Base-by-base conservation (phyloP, 257 asterid species). In the Ilex asprella region DNA sequence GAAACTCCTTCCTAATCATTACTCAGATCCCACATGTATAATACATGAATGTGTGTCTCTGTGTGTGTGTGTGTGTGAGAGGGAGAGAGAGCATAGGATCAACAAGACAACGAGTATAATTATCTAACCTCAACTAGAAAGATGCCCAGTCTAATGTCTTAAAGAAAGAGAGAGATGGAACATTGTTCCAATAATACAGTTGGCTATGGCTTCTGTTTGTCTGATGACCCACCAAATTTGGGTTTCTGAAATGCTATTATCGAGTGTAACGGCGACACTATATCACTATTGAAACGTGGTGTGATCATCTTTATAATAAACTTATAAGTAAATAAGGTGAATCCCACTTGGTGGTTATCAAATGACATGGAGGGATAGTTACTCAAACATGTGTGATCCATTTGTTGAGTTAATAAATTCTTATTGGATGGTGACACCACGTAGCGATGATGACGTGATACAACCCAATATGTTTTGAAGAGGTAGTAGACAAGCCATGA, bases 151-250 rank as follows among this genome's bases (percentile, higher is more conserved):
- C 53, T 57, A 68, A 57, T 73, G 60, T 66, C 74, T 73, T 60
- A n/a, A 63, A 60, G 58, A 66, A 55, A 61, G 12, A 65, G 59
- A 46, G 79, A 63, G 68, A 66, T 44, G 65, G 69, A 46, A 61
- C 58, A 68, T 61, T 62, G 66, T 74, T 64, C 60, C 66, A 62
- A 41, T 66, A 27, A 71, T 58, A 79, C 82, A 81, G 91, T 73
- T 85, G 89, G 87, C 76, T 49, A 61, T 55, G 83, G 81, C 74
- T 79, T 75, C 80, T 60, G 67, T 78, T 75, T 84, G 91, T 81
- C 94, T 75, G 81, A 56, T 81, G 78, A 67, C 88, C 96, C 72
- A 79, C 87, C 76, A 60, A 79, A 73, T 76, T 21, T 78, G 74
- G 78, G 61, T 77, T 69, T 77, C 76, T 82, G 70, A 75, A 63